Percentiles rank a stretch among this genome's conserved stretches.
phyloP scores from a whole-genome alignment of 2,329 filamentous ascomycete genomes.

The Chaetothyriales sp. region DNA sequence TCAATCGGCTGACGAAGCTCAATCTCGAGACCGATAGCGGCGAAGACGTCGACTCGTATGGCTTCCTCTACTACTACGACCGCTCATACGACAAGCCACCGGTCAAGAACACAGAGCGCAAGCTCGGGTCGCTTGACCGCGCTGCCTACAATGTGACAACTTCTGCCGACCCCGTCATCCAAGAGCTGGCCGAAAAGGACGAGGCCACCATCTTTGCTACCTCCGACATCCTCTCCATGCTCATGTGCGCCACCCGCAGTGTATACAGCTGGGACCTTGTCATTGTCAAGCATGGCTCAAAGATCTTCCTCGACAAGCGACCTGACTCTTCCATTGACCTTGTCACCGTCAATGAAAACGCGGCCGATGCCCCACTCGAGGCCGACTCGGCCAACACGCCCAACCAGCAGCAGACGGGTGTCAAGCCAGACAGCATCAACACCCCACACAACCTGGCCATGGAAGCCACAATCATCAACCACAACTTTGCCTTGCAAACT shows the following conservation, averaged over 20 bases:
- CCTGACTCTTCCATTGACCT: slow-evolving; percentile 89
- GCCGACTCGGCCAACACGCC: slow-evolving; percentile 47
- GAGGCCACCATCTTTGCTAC: slow-evolving; percentile 95
- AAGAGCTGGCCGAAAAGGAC: slow-evolving; percentile 88
- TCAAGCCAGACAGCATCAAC: slow-evolving; percentile 89
- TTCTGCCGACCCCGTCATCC: slow-evolving; percentile 87
- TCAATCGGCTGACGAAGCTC: slow-evolving; percentile 83
- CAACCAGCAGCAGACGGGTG: slow-evolving; percentile 24
- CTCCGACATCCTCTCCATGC: slow-evolving; percentile 93
- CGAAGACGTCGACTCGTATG: slow-evolving; percentile 88
- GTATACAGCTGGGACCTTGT: slow-evolving; percentile 98
- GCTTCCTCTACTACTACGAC: slow-evolving; percentile 98
- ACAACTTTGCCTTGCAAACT: slow-evolving; percentile 96
- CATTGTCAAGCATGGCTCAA: slow-evolving; percentile 81
- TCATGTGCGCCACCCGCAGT: slow-evolving; percentile 94
- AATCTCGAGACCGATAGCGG: slow-evolving; percentile 90
- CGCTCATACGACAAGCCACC: slow-evolving; percentile 85
- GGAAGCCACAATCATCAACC: slow-evolving; percentile 99
- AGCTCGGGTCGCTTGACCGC: slow-evolving; percentile 59
- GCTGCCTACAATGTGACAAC: slow-evolving; percentile 98
- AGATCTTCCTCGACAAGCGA: slow-evolving; percentile 98
- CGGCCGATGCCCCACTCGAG: slow-evolving; percentile 84
- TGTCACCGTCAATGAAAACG: slow-evolving; percentile 98
- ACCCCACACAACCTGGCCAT: slow-evolving; percentile 82
- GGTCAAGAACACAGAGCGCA: slow-evolving; percentile 75